Conservation (phyloP, 2,329 filamentous ascomycete genomes). For the Aureobasidium mangrovei region DNA sequence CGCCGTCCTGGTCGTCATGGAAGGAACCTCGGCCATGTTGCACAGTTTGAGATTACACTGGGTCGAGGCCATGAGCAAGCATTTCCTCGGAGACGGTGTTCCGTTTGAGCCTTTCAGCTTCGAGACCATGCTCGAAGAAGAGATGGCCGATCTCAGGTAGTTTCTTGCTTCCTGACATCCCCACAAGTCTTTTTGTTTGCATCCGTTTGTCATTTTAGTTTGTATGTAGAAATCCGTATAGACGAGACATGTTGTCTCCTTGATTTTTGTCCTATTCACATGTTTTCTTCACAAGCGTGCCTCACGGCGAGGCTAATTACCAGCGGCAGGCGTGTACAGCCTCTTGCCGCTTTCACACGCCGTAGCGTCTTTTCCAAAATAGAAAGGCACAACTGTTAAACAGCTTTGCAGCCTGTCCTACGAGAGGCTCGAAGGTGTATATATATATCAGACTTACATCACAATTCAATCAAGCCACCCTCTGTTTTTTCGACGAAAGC, state of each 20-base stretch:
- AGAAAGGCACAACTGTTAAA: too few relatives aligned
- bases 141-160: conserved; percentile 37
- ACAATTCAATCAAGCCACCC: too few relatives aligned
- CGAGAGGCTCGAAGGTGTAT: too few relatives aligned
- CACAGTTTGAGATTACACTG: conserved; percentile 86
- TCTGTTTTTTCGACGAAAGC: too few relatives aligned
- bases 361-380: too few relatives aligned
- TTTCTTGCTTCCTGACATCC: background rate
- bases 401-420: too few relatives aligned
- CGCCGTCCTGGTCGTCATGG: conserved; percentile 81
- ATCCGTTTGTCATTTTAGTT: background rate
- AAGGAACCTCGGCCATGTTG: conserved; percentile 92
- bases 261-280: background rate
- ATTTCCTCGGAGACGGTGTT: conserved; percentile 78
- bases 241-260: background rate
- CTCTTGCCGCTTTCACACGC: too few relatives aligned
- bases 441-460: too few relatives aligned
- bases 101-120: conserved; percentile 88
- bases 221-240: conserved; percentile 12
- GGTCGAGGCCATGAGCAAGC: conserved; percentile 97
- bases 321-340: too few relatives aligned
- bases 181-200: background rate
- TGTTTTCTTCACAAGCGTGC: too few relatives aligned
- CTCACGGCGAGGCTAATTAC: too few relatives aligned
- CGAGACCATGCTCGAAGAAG: conserved; percentile 73